These are phyloP conservation scores for Ophiostoma quercus DNA, from an alignment of 2,329 filamentous ascomycete species.

Conservation along the genomic window DNA sequence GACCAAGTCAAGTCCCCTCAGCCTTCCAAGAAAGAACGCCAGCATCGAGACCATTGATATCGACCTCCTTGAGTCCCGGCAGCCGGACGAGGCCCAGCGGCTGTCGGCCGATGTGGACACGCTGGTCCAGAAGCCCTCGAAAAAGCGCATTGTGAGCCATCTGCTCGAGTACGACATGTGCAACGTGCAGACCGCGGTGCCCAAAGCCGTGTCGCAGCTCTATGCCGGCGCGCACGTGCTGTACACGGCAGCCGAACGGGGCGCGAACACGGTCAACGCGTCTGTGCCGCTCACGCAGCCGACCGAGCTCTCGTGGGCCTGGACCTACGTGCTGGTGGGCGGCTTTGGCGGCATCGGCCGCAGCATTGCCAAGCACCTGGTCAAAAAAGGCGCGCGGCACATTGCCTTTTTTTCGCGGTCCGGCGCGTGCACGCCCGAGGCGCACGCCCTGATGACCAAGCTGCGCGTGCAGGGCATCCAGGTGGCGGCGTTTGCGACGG, in stretches of 20 bases:
- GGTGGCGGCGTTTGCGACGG: slow-evolving; percentile 36
- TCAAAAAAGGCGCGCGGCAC: slow-evolving; percentile 44
- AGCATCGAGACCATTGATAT: slow-evolving; percentile 30
- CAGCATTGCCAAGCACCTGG: slow-evolving; percentile 48
- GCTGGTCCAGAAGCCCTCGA: slow-evolving; percentile 18
- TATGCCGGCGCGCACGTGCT: slow-evolving; percentile 16
- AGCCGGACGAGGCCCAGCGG: slow-evolving; percentile 18
- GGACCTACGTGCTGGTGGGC: slow-evolving; percentile 52
- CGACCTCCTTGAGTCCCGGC: slow-evolving; percentile 19
- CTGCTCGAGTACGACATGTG: slow-evolving; percentile 19
- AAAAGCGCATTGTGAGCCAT: slow-evolving; percentile 7
- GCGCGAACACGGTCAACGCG: neutral
- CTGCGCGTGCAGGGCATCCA: slow-evolving; percentile 35
- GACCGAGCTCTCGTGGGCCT: neutral
- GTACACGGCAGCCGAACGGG: neutral
- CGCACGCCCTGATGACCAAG: slow-evolving; percentile 33
- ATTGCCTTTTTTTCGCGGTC: slow-evolving; percentile 52
- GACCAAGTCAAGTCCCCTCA: neutral
- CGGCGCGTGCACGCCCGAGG: slow-evolving; percentile 33
- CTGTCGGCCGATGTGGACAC: slow-evolving; percentile 21
- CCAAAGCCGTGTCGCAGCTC: slow-evolving; percentile 5
- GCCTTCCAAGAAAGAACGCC: slow-evolving; percentile 23
- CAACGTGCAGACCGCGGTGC: slow-evolving; percentile 17
- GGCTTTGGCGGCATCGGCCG: slow-evolving; percentile 54
- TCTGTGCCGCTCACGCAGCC: neutral